phyloP scores from a whole-genome alignment of 2,329 filamentous ascomycete genomes.

The Penicillium sp. region DNA sequence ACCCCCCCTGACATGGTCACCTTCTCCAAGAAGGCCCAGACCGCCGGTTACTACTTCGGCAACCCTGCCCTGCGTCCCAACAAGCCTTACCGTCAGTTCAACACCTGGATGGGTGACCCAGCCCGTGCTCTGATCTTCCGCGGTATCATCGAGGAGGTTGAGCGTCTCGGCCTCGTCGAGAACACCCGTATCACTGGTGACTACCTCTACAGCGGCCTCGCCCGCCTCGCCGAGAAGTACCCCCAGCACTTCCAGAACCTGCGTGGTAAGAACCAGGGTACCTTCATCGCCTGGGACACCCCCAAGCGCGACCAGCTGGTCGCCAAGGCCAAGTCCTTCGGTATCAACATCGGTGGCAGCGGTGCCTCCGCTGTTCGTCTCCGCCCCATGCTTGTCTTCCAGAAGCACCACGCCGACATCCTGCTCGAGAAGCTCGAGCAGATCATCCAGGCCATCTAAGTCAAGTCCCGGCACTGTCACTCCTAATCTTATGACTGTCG shows the following conservation, averaged over 20 bases:
- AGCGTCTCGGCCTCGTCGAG: constrained; percentile 73
- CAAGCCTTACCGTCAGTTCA: constrained; percentile 94
- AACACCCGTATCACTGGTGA: constrained; percentile 76
- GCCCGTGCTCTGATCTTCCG: constrained; percentile 82
- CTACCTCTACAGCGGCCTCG: constrained; percentile 73
- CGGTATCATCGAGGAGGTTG: constrained; percentile 79
- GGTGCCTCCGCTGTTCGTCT: constrained; percentile 75
- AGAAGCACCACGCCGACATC: constrained; percentile 66
- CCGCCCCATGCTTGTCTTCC: constrained; percentile 88
- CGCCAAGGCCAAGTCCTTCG: constrained; percentile 72
- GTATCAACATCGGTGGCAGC: constrained; percentile 85
- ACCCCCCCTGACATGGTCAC: constrained; percentile 89
- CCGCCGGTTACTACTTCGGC: constrained; percentile 88
- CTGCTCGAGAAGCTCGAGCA: constrained; percentile 78
- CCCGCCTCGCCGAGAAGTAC: constrained; percentile 68
- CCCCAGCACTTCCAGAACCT: constrained; percentile 80
- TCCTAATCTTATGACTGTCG: constrained; percentile 7
- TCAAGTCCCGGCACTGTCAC: constrained; percentile 1
- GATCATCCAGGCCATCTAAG: constrained; percentile 57
- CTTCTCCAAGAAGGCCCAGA: constrained; percentile 94
- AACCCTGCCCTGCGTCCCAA: constrained; percentile 80
- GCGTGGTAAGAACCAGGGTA: constrained; percentile 83
- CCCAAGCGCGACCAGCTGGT: constrained; percentile 69
- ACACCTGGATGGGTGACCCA: constrained; percentile 96
- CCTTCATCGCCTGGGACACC: constrained; percentile 90